Conservation (phyloP, 495 filamentous ascomycete genomes). For the Trichoderma parareesei region DNA sequence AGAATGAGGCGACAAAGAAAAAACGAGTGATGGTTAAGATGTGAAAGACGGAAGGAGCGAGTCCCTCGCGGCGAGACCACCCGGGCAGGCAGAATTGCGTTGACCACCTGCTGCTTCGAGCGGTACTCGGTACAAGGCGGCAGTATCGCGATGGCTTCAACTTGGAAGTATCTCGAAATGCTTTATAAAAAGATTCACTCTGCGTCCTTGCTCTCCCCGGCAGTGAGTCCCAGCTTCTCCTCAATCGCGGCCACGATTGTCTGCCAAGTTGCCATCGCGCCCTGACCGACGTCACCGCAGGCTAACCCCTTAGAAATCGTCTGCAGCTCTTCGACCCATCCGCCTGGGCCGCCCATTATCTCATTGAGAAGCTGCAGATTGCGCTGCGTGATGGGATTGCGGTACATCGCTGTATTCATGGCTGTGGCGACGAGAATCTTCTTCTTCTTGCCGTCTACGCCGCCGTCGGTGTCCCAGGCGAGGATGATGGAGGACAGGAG, state of each 20-base stretch:
- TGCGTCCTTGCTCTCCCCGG: background rate
- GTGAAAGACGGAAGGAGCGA: background rate
- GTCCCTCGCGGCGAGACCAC: no score
- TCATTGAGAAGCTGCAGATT: slow-evolving; percentile 60
- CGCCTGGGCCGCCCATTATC: slow-evolving; percentile 64
- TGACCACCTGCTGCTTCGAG: no score
- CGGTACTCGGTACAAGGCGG: no score
- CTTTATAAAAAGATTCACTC: background rate
- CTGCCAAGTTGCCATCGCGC: slow-evolving; percentile 72
- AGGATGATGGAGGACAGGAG: slow-evolving; percentile 65
- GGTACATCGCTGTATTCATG: slow-evolving; percentile 92
- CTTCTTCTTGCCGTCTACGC: slow-evolving; percentile 47
- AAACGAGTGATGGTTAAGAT: background rate
- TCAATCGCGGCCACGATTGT: slow-evolving; percentile 51
- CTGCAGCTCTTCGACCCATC: slow-evolving; percentile 68
- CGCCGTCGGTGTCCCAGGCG: slow-evolving; percentile 75
- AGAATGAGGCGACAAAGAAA: background rate
- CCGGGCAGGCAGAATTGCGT: no score
- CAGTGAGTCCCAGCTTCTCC: background rate
- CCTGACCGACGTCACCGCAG: slow-evolving; percentile 71
- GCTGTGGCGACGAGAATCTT: slow-evolving; percentile 54
- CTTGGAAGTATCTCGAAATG: background rate
- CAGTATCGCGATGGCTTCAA: no score
- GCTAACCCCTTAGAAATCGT: slow-evolving; percentile 65
- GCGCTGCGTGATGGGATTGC: slow-evolving; percentile 67